Evolutionary conservation across 1,139 yeast genomes (phyloP).

Genomic region (Sugiyamaella xylanicola): DNA sequence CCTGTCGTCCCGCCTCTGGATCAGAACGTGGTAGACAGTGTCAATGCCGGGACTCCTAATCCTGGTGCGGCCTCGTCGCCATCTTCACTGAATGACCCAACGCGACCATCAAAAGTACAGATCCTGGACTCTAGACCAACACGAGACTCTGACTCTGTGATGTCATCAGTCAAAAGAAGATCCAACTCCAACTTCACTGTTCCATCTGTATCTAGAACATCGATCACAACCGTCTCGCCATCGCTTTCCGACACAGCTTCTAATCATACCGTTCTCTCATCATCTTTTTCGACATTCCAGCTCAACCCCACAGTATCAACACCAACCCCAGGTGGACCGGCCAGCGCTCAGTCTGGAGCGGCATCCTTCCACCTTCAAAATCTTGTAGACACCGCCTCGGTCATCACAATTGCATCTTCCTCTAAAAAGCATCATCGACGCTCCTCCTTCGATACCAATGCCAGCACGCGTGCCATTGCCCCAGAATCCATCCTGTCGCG

Average conservation of each 20-base stretch:
- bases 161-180: constrained; percentile 31
- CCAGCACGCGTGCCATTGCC: constrained; percentile 44
- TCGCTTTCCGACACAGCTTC: constrained; percentile 33
- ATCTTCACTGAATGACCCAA: constrained; percentile 16
- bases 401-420: constrained; percentile 45
- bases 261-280: constrained; percentile 27
- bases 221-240: constrained; percentile 37
- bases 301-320: constrained; percentile 10
- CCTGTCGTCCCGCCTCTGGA: background rate
- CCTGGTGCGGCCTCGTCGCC: background rate
- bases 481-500: constrained; percentile 42
- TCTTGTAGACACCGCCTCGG: constrained; percentile 41
- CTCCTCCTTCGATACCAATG: constrained; percentile 45
- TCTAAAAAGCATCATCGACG: constrained; percentile 41
- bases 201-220: constrained; percentile 37
- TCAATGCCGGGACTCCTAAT: background rate
- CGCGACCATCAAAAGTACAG: constrained; percentile 30
- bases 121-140: constrained; percentile 30
- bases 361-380: constrained; percentile 15
- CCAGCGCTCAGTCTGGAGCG: constrained; percentile 15
- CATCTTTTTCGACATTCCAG: constrained; percentile 25
- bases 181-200: constrained; percentile 39
- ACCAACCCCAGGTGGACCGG: constrained; percentile 8
- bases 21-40: background rate
- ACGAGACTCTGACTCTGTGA: constrained; percentile 26